Base-by-base conservation (phyloP, 805 yeast species). In the Starmera amethionina region DNA sequence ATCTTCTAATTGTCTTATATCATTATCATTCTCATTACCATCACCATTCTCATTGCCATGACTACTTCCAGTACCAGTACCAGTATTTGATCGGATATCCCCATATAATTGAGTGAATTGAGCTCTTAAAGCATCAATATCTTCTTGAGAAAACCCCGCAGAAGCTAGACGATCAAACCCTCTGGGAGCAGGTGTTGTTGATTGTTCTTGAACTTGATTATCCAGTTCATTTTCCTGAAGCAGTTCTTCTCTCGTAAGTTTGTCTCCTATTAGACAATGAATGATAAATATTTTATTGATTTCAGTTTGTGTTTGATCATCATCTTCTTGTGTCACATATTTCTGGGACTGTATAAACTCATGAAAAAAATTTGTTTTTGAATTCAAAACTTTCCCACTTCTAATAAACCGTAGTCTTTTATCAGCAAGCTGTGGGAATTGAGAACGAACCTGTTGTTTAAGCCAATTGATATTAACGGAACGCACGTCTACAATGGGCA, bases 161-260 rank as follows among this genome's bases (percentile, higher is more conserved):
- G 78, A 75, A 14, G 88, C 67, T 39, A 89, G 65, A 34, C 96
- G 63, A 58, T 89, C 96, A 57, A 89, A 86, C 2, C 97, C 96
- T 13, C 79, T 73, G 3, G 81, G 79, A 12, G 86, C 88, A 1
- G 85, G 86, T 1, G 70, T 56, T 0, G 83, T 77, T 3, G 73
- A 59, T 37, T 63, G 62, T 29, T 63, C 65, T 15, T 77, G 82
- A 9, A 70, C 73, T 40, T 54, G 52, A 39, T 62, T 63, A 51
- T 82, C 89, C 38, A 75, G 49, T 38, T 70, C 72, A 38, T 70
- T 75, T 49, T 84, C 95, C 35, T 73, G 64, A 1, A 63, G 67
- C 27, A 85, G 58, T 51, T 82, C 85, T 13, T 67, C 73, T 0
- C 60, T 54, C 0, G 75, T 64, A 33, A 83, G 52, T 12, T 67